phyloP scores from a whole-genome alignment of 441 rosid species.

The Syzygium syzygioides region DNA sequence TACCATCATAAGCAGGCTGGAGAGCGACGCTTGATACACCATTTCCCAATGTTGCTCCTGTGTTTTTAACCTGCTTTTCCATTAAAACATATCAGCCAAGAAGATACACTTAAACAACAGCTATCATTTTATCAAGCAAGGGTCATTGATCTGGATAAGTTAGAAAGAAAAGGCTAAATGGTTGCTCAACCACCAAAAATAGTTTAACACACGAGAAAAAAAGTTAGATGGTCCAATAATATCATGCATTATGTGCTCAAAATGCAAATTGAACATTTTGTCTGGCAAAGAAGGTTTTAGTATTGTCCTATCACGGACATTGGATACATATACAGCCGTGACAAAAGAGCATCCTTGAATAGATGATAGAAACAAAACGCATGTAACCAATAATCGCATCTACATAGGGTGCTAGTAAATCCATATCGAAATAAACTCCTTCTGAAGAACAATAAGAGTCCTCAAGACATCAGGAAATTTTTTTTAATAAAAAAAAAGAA shows the following conservation, averaged over 20 bases:
- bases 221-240: background rate
- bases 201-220: background rate
- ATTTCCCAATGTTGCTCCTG: constrained; percentile 23
- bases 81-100: background rate
- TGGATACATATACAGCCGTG: background rate
- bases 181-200: background rate
- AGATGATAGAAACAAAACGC: background rate
- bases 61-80: constrained; percentile 45
- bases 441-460: background rate
- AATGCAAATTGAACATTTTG: background rate
- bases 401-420: background rate
- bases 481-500: background rate
- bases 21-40: constrained; percentile 33
- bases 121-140: background rate
- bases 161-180: background rate
- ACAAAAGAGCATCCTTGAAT: background rate
- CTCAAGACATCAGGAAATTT: background rate
- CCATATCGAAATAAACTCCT: background rate
- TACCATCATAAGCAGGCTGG: constrained; percentile 61
- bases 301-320: background rate
- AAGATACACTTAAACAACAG: background rate
- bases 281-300: background rate
- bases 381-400: background rate
- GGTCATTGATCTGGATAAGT: background rate
- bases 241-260: background rate